These are phyloP conservation scores for Sporisorium scitamineum DNA, from an alignment of 1,284 basidiomycete species.

Conservation along the genomic window DNA sequence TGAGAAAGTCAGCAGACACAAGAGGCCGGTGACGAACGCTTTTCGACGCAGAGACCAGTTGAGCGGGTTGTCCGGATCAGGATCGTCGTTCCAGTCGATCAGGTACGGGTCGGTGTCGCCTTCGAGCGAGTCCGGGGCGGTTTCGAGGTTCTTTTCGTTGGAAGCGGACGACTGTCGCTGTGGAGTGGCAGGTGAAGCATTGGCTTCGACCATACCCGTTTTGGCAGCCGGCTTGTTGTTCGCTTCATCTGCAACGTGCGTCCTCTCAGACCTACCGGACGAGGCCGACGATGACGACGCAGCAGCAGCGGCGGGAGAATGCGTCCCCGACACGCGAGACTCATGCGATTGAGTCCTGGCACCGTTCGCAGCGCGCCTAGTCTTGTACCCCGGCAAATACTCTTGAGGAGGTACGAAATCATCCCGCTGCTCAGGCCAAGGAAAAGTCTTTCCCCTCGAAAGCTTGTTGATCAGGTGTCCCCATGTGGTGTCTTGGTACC, in stretches of 20 bases:
- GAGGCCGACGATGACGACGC: not conserved
- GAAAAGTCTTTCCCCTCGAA: conserved; percentile 31
- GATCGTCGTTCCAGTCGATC: conserved; percentile 70
- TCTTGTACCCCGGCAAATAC: conserved; percentile 40
- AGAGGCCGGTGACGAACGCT: conserved; percentile 58
- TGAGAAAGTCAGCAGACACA: conserved; percentile 71
- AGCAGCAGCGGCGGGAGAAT: not conserved
- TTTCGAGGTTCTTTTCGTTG: conserved; percentile 10
- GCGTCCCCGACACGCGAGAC: not conserved
- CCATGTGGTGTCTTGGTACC: conserved; percentile 48
- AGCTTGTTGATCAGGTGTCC: conserved; percentile 33
- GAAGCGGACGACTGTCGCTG: not conserved
- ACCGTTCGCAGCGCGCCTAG: not conserved
- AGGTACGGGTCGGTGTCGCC: conserved; percentile 67
- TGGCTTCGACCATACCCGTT: conserved; percentile 71
- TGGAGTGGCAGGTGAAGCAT: not conserved
- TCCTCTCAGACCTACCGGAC: conserved; percentile 5
- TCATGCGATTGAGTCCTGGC: not conserved
- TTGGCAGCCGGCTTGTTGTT: conserved; percentile 62
- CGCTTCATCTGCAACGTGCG: not conserved
- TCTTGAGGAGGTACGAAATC: conserved; percentile 42
- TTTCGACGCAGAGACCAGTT: conserved; percentile 67
- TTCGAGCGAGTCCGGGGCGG: conserved; percentile 16
- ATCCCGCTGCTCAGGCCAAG: conserved; percentile 34
- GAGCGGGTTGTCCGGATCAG: conserved; percentile 66